Conservation (phyloP, 2,329 filamentous ascomycete genomes). For the Colletotrichum agaves region DNA sequence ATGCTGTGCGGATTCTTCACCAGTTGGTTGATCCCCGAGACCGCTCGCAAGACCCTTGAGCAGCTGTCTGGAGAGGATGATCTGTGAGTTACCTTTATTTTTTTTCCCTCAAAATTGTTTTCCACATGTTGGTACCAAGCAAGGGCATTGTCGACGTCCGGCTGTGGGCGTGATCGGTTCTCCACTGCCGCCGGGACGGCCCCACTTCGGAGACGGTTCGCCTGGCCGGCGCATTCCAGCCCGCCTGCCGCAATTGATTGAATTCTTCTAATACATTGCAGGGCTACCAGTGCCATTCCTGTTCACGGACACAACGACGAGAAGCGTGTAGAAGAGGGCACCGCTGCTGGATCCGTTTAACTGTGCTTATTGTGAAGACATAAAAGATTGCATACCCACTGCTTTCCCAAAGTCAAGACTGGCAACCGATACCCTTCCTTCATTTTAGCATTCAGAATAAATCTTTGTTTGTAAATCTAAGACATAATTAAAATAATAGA, state of each 20-base stretch:
- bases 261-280: conserved; percentile 1
- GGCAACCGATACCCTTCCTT: conserved; percentile 29
- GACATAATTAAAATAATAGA: conserved; percentile 1
- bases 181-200: too few species aligned
- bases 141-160: too few species aligned
- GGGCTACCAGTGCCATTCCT: conserved; percentile 23
- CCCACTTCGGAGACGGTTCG: too few species aligned
- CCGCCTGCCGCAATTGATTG: too few species aligned
- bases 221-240: too few species aligned
- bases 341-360: conserved; percentile 21
- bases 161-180: too few species aligned
- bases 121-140: too few species aligned
- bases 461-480: conserved; percentile 7
- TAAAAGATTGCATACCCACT: background rate
- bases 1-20: conserved; percentile 54
- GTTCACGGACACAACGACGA: conserved; percentile 31
- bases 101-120: too few species aligned
- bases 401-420: background rate
- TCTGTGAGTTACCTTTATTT: conserved; percentile 13
- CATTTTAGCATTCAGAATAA: background rate
- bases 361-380: background rate
- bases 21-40: conserved; percentile 59
- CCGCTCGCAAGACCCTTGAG: conserved; percentile 57
- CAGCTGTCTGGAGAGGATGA: conserved; percentile 57
- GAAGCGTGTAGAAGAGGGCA: conserved; percentile 35